Conservation (phyloP, 805 yeast genomes). For the Wickerhamiella occidentalis region DNA sequence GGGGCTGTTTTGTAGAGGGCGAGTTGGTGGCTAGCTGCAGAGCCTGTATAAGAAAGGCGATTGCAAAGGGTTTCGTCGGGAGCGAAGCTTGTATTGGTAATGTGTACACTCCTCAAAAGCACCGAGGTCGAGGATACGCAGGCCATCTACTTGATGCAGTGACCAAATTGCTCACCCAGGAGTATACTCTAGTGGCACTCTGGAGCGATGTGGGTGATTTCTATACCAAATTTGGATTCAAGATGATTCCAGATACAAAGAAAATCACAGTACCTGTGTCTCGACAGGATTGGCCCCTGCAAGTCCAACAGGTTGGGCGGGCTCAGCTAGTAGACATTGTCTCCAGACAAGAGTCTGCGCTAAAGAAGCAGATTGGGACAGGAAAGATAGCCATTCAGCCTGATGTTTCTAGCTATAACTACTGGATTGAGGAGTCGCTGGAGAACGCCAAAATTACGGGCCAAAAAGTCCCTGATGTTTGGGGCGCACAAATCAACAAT, state of each 20-base stretch:
- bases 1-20: slow-evolving; percentile 8
- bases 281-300: slow-evolving; percentile 5
- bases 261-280: background rate
- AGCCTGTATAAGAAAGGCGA: slow-evolving; percentile 31
- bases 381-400: background rate
- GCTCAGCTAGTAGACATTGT: background rate
- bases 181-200: slow-evolving; percentile 32
- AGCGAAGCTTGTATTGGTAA: slow-evolving; percentile 37
- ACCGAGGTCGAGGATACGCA: slow-evolving; percentile 48
- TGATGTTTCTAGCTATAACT: background rate
- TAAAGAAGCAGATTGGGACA: background rate
- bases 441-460: background rate
- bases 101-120: slow-evolving; percentile 40
- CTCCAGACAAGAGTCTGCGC: background rate
- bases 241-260: slow-evolving; percentile 9
- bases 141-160: slow-evolving; percentile 32
- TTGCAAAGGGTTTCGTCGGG: slow-evolving; percentile 19
- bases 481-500: background rate
- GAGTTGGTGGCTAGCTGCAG: slow-evolving; percentile 34
- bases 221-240: slow-evolving; percentile 47
- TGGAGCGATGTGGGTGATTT: slow-evolving; percentile 67
- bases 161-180: slow-evolving; percentile 15
- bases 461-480: background rate
- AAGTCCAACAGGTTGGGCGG: background rate
- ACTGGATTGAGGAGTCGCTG: background rate